Base-by-base conservation (phyloP, 2,329 filamentous ascomycete genomes). In the Myriangium duriaei region DNA sequence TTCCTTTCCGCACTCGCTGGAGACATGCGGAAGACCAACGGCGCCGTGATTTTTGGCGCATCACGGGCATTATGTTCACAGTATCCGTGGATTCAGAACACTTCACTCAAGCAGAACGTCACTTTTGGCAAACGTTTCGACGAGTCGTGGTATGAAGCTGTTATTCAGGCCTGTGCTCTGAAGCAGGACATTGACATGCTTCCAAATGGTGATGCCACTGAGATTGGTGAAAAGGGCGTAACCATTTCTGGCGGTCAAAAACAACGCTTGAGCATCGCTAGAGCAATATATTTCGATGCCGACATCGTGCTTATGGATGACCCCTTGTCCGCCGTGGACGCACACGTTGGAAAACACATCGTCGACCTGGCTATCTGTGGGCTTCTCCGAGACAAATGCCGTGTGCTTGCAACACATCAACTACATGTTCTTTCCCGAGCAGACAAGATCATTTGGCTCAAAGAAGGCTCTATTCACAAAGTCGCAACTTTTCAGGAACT, bases 51-150 rank as follows among this genome's bases (percentile, higher is more conserved):
- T 0, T 71, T 91, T 49, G 83, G 87, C 29, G 84, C 84, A 0
- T 79, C 76, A 2, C 70, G 87, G 44, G 84, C 88, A 0, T 95
- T 93, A 51, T 96, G 88, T 47, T 88, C 88, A 0, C 88, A 96
- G 55, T 94, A 93, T 53, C 84, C 91, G 0, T 96, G 91, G 91
- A 94, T 96, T 34, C 88, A 96, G 54, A 96, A 96, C 52, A 71
- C 85, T 0, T 83, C 80, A 1, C 72, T 96, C 3, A 76, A 76
- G 44, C 76, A 94, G 19, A 96, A 96, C 51, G 92, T 96, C 42
- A 61, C 85, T 0, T 96, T 96, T 51, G 87, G 88, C 10, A 88
- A 84, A 68, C 64, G 69, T 55, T 72, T 48, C 43, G 69, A 93
- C 37, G 69, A 70, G 41, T 62, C 65, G 2, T 94, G 87, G 86